Percentiles rank a stretch among this genome's conserved stretches.
Evolutionary conservation across 2,329 filamentous ascomycete species (phyloP).

Genomic region (Phaeosphaeriaceae sp.): DNA sequence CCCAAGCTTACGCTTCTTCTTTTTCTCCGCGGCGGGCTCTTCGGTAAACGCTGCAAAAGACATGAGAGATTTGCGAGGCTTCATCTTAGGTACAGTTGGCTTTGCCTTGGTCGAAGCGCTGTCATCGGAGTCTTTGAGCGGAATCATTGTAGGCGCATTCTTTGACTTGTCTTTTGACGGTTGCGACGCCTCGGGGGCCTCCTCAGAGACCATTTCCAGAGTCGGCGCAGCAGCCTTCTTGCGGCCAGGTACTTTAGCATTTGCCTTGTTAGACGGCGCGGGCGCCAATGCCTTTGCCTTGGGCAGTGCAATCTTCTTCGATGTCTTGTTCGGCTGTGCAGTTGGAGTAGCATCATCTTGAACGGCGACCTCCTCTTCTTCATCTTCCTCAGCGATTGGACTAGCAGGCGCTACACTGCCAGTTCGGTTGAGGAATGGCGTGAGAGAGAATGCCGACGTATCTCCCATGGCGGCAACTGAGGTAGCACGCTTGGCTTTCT

Average conservation of each 20-base stretch:
- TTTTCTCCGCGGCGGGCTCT: constrained; percentile 48
- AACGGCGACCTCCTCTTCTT: constrained; percentile 34
- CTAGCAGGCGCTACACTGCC: constrained; percentile 62
- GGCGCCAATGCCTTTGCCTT: constrained; percentile 54
- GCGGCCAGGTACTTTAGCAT: constrained; percentile 47
- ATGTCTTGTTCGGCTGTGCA: constrained; percentile 35
- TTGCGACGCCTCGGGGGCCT: constrained; percentile 42
- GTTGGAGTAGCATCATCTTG: constrained; percentile 39
- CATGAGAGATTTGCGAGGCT: constrained; percentile 57
- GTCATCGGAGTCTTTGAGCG: constrained; percentile 44
- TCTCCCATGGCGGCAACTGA: constrained; percentile 71
- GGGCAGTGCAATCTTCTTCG: constrained; percentile 34
- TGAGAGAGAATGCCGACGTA: constrained; percentile 93
- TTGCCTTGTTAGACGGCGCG: constrained; percentile 53
- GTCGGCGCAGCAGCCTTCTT: constrained; percentile 47
- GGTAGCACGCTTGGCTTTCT: constrained; percentile 57
- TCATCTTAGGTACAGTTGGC: constrained; percentile 42
- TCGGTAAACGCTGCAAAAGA: constrained; percentile 53
- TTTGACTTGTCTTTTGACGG: constrained; percentile 48
- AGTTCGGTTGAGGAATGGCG: constrained; percentile 85
- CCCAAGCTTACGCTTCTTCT: constrained; percentile 79
- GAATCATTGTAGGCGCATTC: constrained; percentile 42
- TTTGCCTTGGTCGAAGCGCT: constrained; percentile 40
- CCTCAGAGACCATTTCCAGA: constrained; percentile 55
- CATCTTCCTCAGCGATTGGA: constrained; percentile 47